Evolutionary conservation across 2,329 filamentous ascomycete species (phyloP).

Genomic region (Aspergillus sp.): DNA sequence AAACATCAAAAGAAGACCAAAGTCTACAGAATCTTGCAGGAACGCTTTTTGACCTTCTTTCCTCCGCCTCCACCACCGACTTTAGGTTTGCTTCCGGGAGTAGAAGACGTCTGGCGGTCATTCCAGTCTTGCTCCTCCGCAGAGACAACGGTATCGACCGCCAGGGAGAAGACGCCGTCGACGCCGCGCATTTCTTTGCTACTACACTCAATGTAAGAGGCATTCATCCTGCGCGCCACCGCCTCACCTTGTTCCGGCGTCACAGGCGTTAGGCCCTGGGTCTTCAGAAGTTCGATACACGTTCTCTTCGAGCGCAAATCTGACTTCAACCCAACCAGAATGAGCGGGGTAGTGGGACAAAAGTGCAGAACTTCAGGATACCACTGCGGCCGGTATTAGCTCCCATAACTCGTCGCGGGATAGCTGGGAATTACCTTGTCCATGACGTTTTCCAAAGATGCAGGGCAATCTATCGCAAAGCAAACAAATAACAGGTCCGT

Average conservation of each 20-base stretch:
- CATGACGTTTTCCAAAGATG: constrained; percentile 96
- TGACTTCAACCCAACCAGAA: constrained; percentile 94
- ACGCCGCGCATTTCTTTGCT: constrained; percentile 97
- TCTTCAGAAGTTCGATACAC: constrained; percentile 98
- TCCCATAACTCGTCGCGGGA: constrained; percentile 11
- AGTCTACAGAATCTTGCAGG: constrained; percentile 73
- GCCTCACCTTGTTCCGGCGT: constrained; percentile 84
- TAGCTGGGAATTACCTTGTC: constrained; percentile 73
- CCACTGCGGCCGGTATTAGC: constrained; percentile 64
- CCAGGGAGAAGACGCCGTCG: constrained; percentile 91
- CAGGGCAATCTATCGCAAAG: constrained; percentile 98
- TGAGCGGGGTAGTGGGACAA: constrained; percentile 93
- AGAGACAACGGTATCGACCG: constrained; percentile 85
- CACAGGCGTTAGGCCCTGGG: constrained; percentile 92
- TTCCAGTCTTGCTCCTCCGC: constrained; percentile 66
- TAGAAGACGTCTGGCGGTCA: constrained; percentile 22
- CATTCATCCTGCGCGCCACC: constrained; percentile 91
- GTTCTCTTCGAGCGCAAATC: constrained; percentile 93
- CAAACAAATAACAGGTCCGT: constrained; percentile 98
- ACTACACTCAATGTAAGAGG: constrained; percentile 96
- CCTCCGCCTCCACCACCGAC: constrained; percentile 38
- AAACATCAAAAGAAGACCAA: background rate
- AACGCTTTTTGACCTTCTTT: constrained; percentile 80
- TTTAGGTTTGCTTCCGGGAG: constrained; percentile 30
- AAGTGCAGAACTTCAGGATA: constrained; percentile 99